phyloP scores from a whole-genome alignment of 371 early-diverging fungal species.

The Circinella umbellata region DNA sequence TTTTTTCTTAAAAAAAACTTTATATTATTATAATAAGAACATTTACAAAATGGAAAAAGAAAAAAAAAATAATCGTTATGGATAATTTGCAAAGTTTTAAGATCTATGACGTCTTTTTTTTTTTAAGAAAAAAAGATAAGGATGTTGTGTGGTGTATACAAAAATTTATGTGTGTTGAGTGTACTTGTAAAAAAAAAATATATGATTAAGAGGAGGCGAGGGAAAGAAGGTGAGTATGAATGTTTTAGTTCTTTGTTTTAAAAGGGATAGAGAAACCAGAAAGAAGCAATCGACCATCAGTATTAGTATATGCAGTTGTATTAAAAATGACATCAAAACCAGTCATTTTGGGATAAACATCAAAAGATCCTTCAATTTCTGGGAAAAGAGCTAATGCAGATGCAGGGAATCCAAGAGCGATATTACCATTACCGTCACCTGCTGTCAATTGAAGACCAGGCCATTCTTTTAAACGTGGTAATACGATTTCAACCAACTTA shows the following conservation, averaged over 20 bases:
- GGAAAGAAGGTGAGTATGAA: background rate
- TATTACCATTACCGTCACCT: slow-evolving; percentile 85
- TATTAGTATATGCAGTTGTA: slow-evolving; percentile 84
- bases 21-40: too few relatives aligned
- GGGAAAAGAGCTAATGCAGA: slow-evolving; percentile 91
- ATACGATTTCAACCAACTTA: slow-evolving; percentile 90
- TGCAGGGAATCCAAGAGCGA: slow-evolving; percentile 84
- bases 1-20: too few relatives aligned
- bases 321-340: slow-evolving; percentile 86
- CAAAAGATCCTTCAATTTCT: slow-evolving; percentile 95
- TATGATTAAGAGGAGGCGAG: too few relatives aligned
- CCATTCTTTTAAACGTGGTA: slow-evolving; percentile 95
- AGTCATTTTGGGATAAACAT: slow-evolving; percentile 87
- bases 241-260: slow-evolving; percentile 32
- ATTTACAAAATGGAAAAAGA: too few relatives aligned
- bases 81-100: too few relatives aligned
- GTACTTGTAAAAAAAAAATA: too few relatives aligned
- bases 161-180: too few relatives aligned
- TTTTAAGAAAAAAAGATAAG: too few relatives aligned
- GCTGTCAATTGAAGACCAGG: slow-evolving; percentile 75
- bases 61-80: too few relatives aligned
- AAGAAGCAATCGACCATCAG: slow-evolving; percentile 84
- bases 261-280: slow-evolving; percentile 94
- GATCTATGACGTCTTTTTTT: too few relatives aligned
- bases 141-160: too few relatives aligned